phyloP scores from a whole-genome alignment of 169 alveolate genomes.

The Eimeria praecox region DNA sequence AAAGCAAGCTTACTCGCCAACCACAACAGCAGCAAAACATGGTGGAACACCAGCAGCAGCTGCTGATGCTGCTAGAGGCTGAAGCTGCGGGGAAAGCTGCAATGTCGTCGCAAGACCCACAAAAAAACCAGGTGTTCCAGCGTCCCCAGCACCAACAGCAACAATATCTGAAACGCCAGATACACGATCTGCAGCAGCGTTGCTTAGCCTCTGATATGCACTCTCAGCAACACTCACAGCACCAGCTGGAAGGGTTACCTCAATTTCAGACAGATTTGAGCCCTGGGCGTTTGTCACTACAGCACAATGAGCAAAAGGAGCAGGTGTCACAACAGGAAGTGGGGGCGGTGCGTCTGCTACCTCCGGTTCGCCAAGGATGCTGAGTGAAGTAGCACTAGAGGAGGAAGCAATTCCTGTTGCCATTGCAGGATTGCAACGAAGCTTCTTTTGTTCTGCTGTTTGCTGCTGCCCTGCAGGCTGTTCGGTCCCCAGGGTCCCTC shows the following conservation, averaged over 20 bases:
- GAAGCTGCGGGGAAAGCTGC: slow-evolving; percentile 54
- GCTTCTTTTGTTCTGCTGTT: neutral
- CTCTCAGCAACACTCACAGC: slow-evolving; percentile 25
- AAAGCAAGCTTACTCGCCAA: slow-evolving; percentile 41
- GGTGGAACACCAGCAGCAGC: slow-evolving; percentile 74
- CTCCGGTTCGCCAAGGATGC: neutral
- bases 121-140: neutral
- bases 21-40: slow-evolving; percentile 32
- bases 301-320: slow-evolving; percentile 37
- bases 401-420: neutral
- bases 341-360: slow-evolving; percentile 29
- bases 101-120: slow-evolving; percentile 4
- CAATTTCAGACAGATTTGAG: neutral
- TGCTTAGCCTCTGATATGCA: slow-evolving; percentile 47
- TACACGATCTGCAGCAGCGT: slow-evolving; percentile 65
- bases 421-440: neutral
- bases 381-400: neutral
- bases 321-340: slow-evolving; percentile 23
- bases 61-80: slow-evolving; percentile 70
- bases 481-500: slow-evolving; percentile 61
- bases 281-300: slow-evolving; percentile 32
- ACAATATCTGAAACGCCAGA: slow-evolving; percentile 64
- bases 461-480: slow-evolving; percentile 37
- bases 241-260: slow-evolving; percentile 16
- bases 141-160: slow-evolving; percentile 48